Evolutionary conservation across 305 asterid species (phyloP).

Genomic region (Striga hermonthica): DNA sequence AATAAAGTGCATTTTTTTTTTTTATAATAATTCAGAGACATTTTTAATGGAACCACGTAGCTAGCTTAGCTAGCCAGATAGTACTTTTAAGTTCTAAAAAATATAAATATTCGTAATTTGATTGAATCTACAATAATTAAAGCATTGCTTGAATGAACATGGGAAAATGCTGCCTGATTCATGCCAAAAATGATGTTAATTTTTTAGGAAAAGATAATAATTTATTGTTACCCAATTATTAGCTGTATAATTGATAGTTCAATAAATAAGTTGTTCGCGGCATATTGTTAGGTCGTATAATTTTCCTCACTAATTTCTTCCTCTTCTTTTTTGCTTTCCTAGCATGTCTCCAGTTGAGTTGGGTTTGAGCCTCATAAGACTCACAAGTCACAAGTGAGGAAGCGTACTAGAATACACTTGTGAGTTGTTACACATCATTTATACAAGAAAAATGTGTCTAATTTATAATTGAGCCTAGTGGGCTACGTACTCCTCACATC

Average conservation of each 20-base stretch:
- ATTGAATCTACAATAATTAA: conserved; percentile 23
- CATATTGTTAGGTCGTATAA: background rate
- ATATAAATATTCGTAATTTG: conserved; percentile 26
- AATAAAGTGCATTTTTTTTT: conserved; percentile 5
- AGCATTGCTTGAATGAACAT: conserved; percentile 21
- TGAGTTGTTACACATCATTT: too few relatives aligned
- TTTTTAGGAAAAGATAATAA: too few relatives aligned
- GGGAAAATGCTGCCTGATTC: conserved; percentile 19
- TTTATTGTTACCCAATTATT: background rate
- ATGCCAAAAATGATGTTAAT: background rate
- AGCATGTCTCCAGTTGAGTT: too few relatives aligned
- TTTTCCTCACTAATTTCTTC: background rate
- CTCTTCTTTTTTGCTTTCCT: too few relatives aligned
- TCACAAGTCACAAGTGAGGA: too few relatives aligned
- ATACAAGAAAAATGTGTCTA: too few relatives aligned
- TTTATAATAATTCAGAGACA: background rate
- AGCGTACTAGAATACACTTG: too few relatives aligned
- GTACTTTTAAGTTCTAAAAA: too few relatives aligned
- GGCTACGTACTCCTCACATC: too few relatives aligned
- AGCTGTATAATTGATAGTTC: background rate
- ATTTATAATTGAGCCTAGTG: too few relatives aligned
- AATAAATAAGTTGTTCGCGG: background rate
- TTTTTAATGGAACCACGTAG: conserved; percentile 15
- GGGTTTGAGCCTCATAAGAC: too few relatives aligned
- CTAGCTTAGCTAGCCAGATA: conserved; percentile 26